phyloP scores from a whole-genome alignment of 2,329 filamentous ascomycete genomes.

The Ramularia collo-cygni region DNA sequence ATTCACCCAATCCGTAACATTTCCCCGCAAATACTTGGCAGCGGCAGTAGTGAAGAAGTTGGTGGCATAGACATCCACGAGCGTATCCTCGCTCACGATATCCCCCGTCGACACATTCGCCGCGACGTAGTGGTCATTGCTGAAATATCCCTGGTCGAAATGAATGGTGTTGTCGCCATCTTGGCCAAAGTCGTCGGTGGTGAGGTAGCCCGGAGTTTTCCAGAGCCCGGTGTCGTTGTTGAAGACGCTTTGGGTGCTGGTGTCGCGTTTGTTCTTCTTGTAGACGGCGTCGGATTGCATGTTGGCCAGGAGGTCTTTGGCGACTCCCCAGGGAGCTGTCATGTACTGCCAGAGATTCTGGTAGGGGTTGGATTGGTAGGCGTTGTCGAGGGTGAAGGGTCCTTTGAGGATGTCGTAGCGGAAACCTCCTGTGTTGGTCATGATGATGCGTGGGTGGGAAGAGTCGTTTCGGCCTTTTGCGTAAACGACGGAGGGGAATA shows the following conservation, averaged over 20 bases:
- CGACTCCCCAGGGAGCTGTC: constrained; percentile 16
- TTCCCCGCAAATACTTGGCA: constrained; percentile 15
- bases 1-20: constrained; percentile 15
- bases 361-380: constrained; percentile 53
- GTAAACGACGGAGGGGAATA: constrained; percentile 41
- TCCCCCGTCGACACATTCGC: constrained; percentile 15
- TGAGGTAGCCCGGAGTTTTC: constrained; percentile 46
- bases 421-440: constrained; percentile 55
- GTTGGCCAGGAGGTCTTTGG: constrained; percentile 16
- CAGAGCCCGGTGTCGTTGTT: constrained; percentile 13
- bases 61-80: constrained; percentile 18
- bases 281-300: constrained; percentile 23
- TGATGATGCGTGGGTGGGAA: constrained; percentile 48
- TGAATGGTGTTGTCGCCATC: constrained; percentile 53
- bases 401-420: constrained; percentile 58
- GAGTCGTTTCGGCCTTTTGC: constrained; percentile 42
- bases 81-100: constrained; percentile 14
- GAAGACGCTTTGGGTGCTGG: constrained; percentile 10
- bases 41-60: constrained; percentile 14
- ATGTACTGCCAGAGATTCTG: constrained; percentile 48
- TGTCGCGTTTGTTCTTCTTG: constrained; percentile 8
- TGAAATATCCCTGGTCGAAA: constrained; percentile 17
- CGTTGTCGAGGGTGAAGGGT: constrained; percentile 51
- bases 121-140: constrained; percentile 12
- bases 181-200: constrained; percentile 50